Conservation (phyloP, 164 flowering plant genomes). For the Vitis riparia region DNA sequence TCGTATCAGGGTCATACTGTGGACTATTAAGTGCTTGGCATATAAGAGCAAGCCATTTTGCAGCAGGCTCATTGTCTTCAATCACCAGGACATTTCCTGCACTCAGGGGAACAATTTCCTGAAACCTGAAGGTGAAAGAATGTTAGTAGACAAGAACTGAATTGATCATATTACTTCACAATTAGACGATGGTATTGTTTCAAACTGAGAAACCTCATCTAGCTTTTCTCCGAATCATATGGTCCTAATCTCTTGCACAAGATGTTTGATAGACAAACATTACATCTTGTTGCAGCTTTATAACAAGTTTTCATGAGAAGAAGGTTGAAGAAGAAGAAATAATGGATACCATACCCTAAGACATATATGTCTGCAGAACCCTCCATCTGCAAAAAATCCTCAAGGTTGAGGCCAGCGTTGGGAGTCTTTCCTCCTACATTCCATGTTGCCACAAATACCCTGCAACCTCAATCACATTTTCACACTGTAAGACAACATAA, state of each 20-base stretch:
- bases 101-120: conserved; percentile 92
- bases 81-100: conserved; percentile 87
- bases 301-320: neutral
- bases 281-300: too few relatives aligned
- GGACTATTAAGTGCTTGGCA: conserved; percentile 76
- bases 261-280: too few relatives aligned
- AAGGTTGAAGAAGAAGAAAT: neutral
- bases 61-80: conserved; percentile 93
- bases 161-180: neutral
- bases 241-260: too few relatives aligned
- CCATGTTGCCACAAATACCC: conserved; percentile 92
- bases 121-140: conserved; percentile 61
- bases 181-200: too few relatives aligned
- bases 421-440: conserved; percentile 96
- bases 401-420: conserved; percentile 59
- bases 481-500: neutral
- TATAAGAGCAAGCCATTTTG: conserved; percentile 81
- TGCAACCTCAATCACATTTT: conserved; percentile 20
- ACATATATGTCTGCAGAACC: conserved; percentile 84
- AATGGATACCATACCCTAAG: conserved; percentile 55
- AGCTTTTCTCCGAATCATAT: too few relatives aligned
- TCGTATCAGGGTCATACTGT: conserved; percentile 27
- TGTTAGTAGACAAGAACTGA: neutral
- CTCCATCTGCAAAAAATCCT: conserved; percentile 81
- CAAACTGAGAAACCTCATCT: too few relatives aligned